These are phyloP conservation scores for Striga hermonthica DNA, from an alignment of 305 asterid species.

Conservation along the genomic window DNA sequence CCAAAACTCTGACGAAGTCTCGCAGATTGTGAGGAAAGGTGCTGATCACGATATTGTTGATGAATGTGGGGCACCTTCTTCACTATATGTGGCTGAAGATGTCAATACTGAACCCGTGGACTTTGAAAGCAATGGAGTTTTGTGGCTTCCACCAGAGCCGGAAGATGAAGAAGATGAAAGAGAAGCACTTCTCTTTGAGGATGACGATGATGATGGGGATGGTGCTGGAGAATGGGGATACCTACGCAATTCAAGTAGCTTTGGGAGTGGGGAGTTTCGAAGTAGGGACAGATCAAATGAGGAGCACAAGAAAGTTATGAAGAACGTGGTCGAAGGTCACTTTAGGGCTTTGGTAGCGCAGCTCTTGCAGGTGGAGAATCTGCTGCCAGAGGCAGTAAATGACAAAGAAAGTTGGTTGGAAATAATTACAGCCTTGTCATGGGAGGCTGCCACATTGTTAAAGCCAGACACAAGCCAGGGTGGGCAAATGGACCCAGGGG, in stretches of 20 bases:
- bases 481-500: conserved; percentile 98
- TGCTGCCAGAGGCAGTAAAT: conserved; percentile 62
- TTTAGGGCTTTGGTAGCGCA: conserved; percentile 90
- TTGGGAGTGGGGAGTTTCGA: conserved; percentile 79
- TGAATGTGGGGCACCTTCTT: conserved; percentile 80
- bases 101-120: conserved; percentile 76
- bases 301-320: conserved; percentile 74
- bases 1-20: conserved; percentile 53
- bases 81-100: conserved; percentile 65
- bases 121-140: conserved; percentile 84
- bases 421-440: conserved; percentile 77
- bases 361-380: conserved; percentile 93
- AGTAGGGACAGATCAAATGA: conserved; percentile 79
- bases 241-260: conserved; percentile 63
- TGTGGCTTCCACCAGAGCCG: conserved; percentile 98
- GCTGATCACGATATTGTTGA: conserved; percentile 53
- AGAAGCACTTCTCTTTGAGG: conserved; percentile 60
- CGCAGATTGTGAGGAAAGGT: conserved; percentile 46
- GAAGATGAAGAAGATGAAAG: conserved; percentile 92
- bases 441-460: conserved; percentile 94
- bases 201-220: conserved; percentile 72
- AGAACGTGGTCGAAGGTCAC: conserved; percentile 88
- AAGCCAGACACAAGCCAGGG: conserved; percentile 93
- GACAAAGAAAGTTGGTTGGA: conserved; percentile 91
- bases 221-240: conserved; percentile 90